Evolutionary conservation across 2,329 filamentous ascomycete genomes (phyloP).

Genomic region (Phoma sp.): DNA sequence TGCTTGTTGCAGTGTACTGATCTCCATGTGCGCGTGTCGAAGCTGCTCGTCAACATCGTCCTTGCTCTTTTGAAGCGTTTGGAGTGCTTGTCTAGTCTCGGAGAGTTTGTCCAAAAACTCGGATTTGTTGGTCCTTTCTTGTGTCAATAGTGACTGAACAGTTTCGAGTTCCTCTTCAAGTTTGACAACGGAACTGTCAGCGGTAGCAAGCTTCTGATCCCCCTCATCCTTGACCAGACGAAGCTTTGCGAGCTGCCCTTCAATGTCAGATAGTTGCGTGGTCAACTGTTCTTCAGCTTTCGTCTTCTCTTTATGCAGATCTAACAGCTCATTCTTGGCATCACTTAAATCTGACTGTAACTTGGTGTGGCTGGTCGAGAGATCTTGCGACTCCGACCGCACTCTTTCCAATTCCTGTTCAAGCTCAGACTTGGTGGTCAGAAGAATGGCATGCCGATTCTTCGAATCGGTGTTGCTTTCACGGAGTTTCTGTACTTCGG

Average conservation of each 20-base stretch:
- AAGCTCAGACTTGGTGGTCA: background rate
- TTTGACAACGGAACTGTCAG: background rate
- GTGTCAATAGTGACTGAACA: background rate
- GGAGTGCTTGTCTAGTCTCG: background rate
- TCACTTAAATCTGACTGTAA: background rate
- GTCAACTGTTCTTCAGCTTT: background rate
- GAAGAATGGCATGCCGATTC: background rate
- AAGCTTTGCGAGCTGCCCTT: constrained; percentile 23
- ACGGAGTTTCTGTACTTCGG: constrained; percentile 22
- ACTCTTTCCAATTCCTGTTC: background rate
- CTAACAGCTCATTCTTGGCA: background rate
- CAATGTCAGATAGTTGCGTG: constrained; percentile 23
- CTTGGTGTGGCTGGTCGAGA: background rate
- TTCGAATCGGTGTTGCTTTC: constrained; percentile 17
- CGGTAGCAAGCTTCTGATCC: constrained; percentile 4
- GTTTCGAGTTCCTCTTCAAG: constrained; percentile 3
- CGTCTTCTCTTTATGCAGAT: background rate
- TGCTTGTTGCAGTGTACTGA: constrained; percentile 20
- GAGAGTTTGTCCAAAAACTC: background rate
- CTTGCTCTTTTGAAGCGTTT: constrained; percentile 10
- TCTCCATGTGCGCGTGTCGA: constrained; percentile 24
- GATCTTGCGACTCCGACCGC: constrained; percentile 1
- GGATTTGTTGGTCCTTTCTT: background rate
- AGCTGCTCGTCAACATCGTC: constrained; percentile 14
- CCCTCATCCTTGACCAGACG: constrained; percentile 17